phyloP scores from a whole-genome alignment of 306 rosid species.

The Acacia confusa region DNA sequence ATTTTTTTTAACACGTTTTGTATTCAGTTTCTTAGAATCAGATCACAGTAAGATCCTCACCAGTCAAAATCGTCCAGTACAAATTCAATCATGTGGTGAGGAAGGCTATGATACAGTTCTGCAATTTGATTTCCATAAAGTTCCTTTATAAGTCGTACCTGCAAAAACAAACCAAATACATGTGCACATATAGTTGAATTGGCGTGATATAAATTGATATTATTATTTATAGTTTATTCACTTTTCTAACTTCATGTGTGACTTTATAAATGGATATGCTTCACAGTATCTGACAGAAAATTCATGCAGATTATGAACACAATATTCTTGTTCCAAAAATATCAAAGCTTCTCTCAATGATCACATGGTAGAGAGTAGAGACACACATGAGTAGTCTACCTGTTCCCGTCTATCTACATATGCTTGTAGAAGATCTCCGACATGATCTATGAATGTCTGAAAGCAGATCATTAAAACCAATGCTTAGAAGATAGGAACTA shows the following conservation, averaged over 20 bases:
- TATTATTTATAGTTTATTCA: background rate
- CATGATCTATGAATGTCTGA: slow-evolving; percentile 91
- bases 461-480: slow-evolving; percentile 34
- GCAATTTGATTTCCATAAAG: slow-evolving; percentile 67
- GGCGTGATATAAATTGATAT: background rate
- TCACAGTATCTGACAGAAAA: slow-evolving; percentile 14
- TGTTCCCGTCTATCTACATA: slow-evolving; percentile 74
- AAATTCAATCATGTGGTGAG: slow-evolving; percentile 61
- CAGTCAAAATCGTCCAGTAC: slow-evolving; percentile 55
- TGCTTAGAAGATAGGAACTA: slow-evolving; percentile 29
- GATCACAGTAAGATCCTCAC: slow-evolving; percentile 38
- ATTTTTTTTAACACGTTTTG: slow-evolving; percentile 23
- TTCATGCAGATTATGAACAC: slow-evolving; percentile 1
- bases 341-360: slow-evolving; percentile 7
- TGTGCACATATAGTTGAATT: background rate
- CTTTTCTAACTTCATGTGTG: slow-evolving; percentile 8
- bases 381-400: slow-evolving; percentile 39
- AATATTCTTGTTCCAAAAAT: background rate
- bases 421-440: slow-evolving; percentile 84
- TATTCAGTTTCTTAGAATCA: background rate
- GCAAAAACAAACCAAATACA: slow-evolving; percentile 16
- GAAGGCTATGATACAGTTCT: slow-evolving; percentile 62
- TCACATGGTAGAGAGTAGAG: slow-evolving; percentile 3
- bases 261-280: slow-evolving; percentile 7
- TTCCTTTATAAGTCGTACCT: slow-evolving; percentile 74